phyloP scores from a whole-genome alignment of 768 basidiomycete species.

The Tulasnella sp. region DNA sequence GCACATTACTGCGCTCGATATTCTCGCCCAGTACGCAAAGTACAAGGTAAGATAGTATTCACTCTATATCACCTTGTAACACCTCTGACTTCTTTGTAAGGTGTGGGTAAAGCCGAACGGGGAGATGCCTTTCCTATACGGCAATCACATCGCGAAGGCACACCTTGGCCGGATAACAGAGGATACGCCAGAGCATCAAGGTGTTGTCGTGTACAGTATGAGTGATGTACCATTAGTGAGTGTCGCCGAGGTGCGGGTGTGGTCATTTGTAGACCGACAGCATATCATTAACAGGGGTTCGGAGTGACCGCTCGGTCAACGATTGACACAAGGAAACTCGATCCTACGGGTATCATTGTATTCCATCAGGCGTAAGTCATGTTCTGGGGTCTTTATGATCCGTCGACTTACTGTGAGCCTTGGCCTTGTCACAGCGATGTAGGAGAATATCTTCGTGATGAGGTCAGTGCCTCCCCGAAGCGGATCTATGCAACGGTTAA shows the following conservation, averaged over 20 bases:
- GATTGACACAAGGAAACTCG: constrained; percentile 89
- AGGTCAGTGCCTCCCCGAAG: constrained; percentile 38
- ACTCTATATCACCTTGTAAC: not conserved
- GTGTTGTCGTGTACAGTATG: constrained; percentile 95
- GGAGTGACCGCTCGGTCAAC: constrained; percentile 95
- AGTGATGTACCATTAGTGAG: constrained; percentile 80
- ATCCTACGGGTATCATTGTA: constrained; percentile 93
- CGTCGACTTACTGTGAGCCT: constrained; percentile 12
- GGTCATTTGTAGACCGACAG: not conserved
- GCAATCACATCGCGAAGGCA: constrained; percentile 96
- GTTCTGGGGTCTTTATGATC: not conserved
- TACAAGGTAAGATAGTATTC: constrained; percentile 60
- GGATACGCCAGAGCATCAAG: constrained; percentile 97
- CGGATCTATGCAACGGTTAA: not conserved
- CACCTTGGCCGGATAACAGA: constrained; percentile 98
- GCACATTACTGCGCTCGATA: constrained; percentile 86
- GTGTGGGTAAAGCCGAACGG: constrained; percentile 99
- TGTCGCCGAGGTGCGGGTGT: not conserved
- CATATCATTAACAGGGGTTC: constrained; percentile 53
- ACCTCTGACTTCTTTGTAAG: constrained; percentile 30
- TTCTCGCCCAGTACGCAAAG: constrained; percentile 91
- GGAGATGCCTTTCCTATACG: constrained; percentile 98
- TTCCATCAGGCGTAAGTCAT: constrained; percentile 87
- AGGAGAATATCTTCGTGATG: constrained; percentile 95
- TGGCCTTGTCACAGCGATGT: constrained; percentile 54